Evolutionary conservation across 2,329 filamentous ascomycete genomes (phyloP).

Genomic region (Fusarium devonianum): DNA sequence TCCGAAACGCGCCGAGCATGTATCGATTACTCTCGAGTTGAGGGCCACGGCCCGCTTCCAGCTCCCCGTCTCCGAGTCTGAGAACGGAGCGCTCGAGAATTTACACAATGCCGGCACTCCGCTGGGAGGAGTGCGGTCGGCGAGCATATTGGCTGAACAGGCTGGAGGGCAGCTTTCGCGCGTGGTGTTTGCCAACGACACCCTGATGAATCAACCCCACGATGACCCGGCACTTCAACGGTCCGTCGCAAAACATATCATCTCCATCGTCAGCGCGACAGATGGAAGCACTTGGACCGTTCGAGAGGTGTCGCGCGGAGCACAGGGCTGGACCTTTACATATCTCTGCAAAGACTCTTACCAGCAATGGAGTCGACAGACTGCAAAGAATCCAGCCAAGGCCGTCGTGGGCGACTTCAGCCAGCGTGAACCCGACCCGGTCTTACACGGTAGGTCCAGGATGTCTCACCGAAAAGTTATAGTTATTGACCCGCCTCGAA

Average conservation of each 20-base stretch:
- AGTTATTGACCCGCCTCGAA: neutral
- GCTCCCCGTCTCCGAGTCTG: slow-evolving; percentile 48
- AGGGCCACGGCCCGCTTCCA: slow-evolving; percentile 54
- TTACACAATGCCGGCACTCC: slow-evolving; percentile 47
- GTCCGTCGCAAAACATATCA: slow-evolving; percentile 58
- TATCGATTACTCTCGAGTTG: slow-evolving; percentile 57
- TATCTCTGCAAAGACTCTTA: slow-evolving; percentile 63
- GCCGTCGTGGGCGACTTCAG: slow-evolving; percentile 58
- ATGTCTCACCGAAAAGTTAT: neutral
- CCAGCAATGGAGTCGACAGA: slow-evolving; percentile 58
- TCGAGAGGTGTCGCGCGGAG: slow-evolving; percentile 52
- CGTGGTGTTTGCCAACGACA: slow-evolving; percentile 54
- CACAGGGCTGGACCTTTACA: slow-evolving; percentile 61
- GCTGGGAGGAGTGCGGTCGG: slow-evolving; percentile 41
- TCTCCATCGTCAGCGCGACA: slow-evolving; percentile 50
- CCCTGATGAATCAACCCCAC: slow-evolving; percentile 56
- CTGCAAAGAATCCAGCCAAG: slow-evolving; percentile 51
- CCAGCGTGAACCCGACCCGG: slow-evolving; percentile 54
- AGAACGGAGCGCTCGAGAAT: slow-evolving; percentile 47
- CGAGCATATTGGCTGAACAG: slow-evolving; percentile 12
- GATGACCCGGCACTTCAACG: slow-evolving; percentile 58
- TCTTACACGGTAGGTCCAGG: slow-evolving; percentile 51
- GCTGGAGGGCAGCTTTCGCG: slow-evolving; percentile 42
- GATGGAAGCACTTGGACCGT: slow-evolving; percentile 60
- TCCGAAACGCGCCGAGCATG: slow-evolving; percentile 58